These are phyloP conservation scores for Xylaria bambusicola DNA, from an alignment of 495 filamentous ascomycete species.

Conservation along the genomic window DNA sequence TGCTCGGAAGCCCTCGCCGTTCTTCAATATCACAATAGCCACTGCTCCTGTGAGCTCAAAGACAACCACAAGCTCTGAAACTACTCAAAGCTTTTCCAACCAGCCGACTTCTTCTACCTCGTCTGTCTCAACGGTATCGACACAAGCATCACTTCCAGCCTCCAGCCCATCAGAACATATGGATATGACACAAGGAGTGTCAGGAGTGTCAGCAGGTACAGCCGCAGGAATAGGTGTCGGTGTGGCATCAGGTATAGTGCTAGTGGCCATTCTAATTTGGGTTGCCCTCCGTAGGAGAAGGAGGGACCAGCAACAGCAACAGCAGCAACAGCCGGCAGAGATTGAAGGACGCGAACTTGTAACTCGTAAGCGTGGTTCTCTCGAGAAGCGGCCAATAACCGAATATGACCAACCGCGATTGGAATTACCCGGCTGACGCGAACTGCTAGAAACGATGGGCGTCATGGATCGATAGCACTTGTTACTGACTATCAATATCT, in stretches of 20 bases:
- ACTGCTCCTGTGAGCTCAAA: not conserved
- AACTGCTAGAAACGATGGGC: too few species aligned
- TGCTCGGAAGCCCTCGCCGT: not conserved
- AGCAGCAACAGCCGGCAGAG: not conserved
- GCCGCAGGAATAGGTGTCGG: conserved; percentile 4
- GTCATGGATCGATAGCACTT: too few species aligned
- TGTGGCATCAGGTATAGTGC: not conserved
- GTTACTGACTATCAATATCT: too few species aligned
- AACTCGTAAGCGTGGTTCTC: not conserved
- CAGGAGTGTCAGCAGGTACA: not conserved
- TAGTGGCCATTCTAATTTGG: not conserved
- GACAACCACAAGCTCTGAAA: not conserved
- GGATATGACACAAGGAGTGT: not conserved
- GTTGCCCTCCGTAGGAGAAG: not conserved
- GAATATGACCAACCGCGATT: not conserved
- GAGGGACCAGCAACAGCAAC: not conserved
- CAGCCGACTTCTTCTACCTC: not conserved
- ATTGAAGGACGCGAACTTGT: not conserved
- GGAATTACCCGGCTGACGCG: not conserved
- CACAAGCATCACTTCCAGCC: not conserved
- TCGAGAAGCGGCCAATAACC: not conserved
- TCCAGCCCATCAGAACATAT: not conserved
- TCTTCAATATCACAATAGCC: conserved; percentile 3
- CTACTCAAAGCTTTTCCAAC: not conserved
- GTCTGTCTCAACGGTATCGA: not conserved